Base-by-base conservation (phyloP, 768 basidiomycete species). In the Nidularia sp. region DNA sequence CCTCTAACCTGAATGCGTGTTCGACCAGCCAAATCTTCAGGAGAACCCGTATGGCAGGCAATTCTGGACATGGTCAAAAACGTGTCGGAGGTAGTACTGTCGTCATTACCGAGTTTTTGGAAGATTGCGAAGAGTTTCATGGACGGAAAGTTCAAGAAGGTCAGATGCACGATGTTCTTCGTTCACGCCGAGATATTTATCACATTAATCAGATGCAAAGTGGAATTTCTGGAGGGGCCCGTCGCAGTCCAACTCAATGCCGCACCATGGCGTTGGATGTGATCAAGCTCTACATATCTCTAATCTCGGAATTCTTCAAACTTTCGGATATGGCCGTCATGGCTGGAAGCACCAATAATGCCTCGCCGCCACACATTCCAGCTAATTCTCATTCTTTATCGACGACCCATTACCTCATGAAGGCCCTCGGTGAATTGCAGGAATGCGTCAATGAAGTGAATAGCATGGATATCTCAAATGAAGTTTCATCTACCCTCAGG, bases 81-180 rank as follows among this genome's bases (percentile, higher is more conserved):
- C 58, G 65, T 93, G n/a, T 93, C 92, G 3, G 95, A 98, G 64
- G 81, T 81, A 39, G 79, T 98, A 66, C 67, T 94, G 9, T 75
- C 85, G n/a, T 80, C 88, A 1, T 78, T 99, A 22, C 94, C 96
- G 10, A 91, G 81, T 60, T 98, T 98, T 70, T 96, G 93, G 93
- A 88, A 85, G 63, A 90, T 99, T 46, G 86, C 90, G 2, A 90
- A 83, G 66, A 84, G 81, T 22, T 96, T 94, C 62, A 84, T 95
- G 71, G 94, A 97, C 42, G 96, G 97, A 4, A 93, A 90, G 66
- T 94, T 90, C 65, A 88, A 85, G 66, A 93, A 86, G 79, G 94
- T 94, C 50, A 51, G 70, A 63, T 48, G 34, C 39, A 29, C 15
- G 39, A 47, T 31, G 25, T 48, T 45, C 32, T 49, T 36, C 48